These are phyloP conservation scores for Galerina sulciceps DNA, from an alignment of 768 basidiomycete species.

Conservation along the genomic window DNA sequence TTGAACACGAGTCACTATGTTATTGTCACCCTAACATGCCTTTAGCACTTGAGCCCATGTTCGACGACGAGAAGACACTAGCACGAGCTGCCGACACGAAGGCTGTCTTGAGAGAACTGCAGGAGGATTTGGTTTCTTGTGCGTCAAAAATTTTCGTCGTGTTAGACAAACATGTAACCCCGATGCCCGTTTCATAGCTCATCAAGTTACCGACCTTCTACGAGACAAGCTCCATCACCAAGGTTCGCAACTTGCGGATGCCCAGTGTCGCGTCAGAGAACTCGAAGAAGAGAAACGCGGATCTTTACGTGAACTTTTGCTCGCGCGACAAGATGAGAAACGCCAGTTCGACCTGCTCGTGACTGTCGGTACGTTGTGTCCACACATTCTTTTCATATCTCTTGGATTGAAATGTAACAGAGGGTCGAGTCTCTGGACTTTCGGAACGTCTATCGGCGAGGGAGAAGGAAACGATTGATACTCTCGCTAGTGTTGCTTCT, in stretches of 20 bases:
- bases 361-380: slow-evolving; percentile 14
- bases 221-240: slow-evolving; percentile 41
- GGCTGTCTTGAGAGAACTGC: slow-evolving; percentile 24
- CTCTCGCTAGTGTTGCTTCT: slow-evolving; percentile 23
- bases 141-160: neutral
- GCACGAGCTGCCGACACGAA: slow-evolving; percentile 26
- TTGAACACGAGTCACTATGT: neutral
- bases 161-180: no score
- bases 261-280: slow-evolving; percentile 35
- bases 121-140: slow-evolving; percentile 34
- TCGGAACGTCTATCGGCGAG: slow-evolving; percentile 25
- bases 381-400: neutral
- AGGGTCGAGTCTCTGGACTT: slow-evolving; percentile 25
- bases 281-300: slow-evolving; percentile 36
- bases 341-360: slow-evolving; percentile 13
- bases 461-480: slow-evolving; percentile 33
- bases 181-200: slow-evolving; percentile 26
- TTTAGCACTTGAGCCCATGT: slow-evolving; percentile 25
- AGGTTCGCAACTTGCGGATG: slow-evolving; percentile 35
- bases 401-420: slow-evolving; percentile 14
- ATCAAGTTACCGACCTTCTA: slow-evolving; percentile 41
- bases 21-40: neutral
- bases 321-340: slow-evolving; percentile 16
- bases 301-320: slow-evolving; percentile 21
- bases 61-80: slow-evolving; percentile 25